A percentile compares a stretch with the other conserved stretches of the same genome.
Conservation (phyloP, 768 basidiomycete genomes). For the Infundibulicybe gibba region DNA sequence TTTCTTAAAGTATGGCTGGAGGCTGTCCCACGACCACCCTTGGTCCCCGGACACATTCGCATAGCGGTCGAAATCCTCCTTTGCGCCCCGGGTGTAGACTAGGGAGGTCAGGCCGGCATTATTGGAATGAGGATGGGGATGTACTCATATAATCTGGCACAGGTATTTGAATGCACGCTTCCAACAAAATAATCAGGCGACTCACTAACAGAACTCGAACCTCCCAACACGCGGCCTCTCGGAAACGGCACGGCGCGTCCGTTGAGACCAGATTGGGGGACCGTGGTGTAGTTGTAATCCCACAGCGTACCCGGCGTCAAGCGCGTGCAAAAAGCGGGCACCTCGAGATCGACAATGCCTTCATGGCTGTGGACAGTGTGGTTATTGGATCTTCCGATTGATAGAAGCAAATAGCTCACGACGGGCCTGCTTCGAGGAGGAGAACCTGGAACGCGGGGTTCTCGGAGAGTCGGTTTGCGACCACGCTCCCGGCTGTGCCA, state of each 20-base stretch:
- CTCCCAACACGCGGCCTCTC: constrained; percentile 26
- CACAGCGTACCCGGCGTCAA: constrained; percentile 10
- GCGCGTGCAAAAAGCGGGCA: constrained; percentile 11
- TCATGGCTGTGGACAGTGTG: constrained; percentile 8
- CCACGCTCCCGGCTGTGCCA: constrained; percentile 16
- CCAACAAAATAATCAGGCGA: background rate
- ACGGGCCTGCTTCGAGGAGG: constrained; percentile 13
- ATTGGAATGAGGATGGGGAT: background rate
- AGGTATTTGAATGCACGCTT: too few relatives aligned
- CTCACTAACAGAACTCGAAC: constrained; percentile 26
- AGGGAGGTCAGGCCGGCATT: constrained; percentile 10
- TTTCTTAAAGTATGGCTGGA: constrained; percentile 22
- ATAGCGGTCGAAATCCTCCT: constrained; percentile 25
- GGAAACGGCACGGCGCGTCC: constrained; percentile 19
- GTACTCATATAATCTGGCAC: too few relatives aligned
- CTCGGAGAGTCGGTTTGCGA: too few relatives aligned
- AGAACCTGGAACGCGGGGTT: constrained; percentile 10
- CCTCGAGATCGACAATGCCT: constrained; percentile 7
- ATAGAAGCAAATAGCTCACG: constrained; percentile 3
- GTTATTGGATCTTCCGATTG: background rate
- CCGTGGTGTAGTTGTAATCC: constrained; percentile 35
- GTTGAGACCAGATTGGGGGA: constrained; percentile 23
- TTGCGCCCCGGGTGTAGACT: constrained; percentile 18
- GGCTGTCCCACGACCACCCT: constrained; percentile 24
- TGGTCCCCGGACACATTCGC: constrained; percentile 20